Conservation (phyloP, 1,139 yeast species). For the Kodamaea derodonti region DNA sequence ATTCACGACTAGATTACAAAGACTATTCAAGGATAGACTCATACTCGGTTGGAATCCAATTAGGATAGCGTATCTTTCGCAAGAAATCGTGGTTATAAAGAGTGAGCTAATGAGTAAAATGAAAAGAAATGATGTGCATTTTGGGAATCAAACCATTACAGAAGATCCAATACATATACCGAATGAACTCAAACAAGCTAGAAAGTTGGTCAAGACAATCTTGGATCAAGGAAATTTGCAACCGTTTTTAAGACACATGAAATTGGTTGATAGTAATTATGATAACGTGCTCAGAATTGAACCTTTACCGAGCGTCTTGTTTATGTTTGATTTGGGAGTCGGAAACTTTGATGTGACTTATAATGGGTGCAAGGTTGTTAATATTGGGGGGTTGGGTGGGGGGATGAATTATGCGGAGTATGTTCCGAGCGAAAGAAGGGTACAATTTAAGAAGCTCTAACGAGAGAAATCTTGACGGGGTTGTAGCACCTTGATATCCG, state of each 20-base stretch:
- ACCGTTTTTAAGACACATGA: constrained; percentile 61
- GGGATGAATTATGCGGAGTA: constrained; percentile 70
- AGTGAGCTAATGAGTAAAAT: constrained; percentile 72
- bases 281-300: constrained; percentile 67
- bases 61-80: constrained; percentile 72
- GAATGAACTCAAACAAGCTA: constrained; percentile 52
- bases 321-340: constrained; percentile 65
- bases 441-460: constrained; percentile 47
- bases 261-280: constrained; percentile 66
- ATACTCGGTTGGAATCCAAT: constrained; percentile 71
- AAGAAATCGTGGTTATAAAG: constrained; percentile 71
- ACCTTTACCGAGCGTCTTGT: constrained; percentile 72
- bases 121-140: constrained; percentile 62
- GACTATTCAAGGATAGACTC: constrained; percentile 55
- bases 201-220: constrained; percentile 73
- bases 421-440: constrained; percentile 52
- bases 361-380: constrained; percentile 77
- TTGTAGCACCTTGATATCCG: too few species aligned
- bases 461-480: too few species aligned
- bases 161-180: constrained; percentile 22
- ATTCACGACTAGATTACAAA: constrained; percentile 63
- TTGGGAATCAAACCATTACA: constrained; percentile 40
- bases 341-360: constrained; percentile 73
- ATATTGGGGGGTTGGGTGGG: constrained; percentile 57
- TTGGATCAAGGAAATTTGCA: constrained; percentile 85